A percentile compares a stretch with the other conserved stretches of the same genome.
Evolutionary conservation across 1,139 yeast species (phyloP).

Genomic region (Kluyveromyces sp.): DNA sequence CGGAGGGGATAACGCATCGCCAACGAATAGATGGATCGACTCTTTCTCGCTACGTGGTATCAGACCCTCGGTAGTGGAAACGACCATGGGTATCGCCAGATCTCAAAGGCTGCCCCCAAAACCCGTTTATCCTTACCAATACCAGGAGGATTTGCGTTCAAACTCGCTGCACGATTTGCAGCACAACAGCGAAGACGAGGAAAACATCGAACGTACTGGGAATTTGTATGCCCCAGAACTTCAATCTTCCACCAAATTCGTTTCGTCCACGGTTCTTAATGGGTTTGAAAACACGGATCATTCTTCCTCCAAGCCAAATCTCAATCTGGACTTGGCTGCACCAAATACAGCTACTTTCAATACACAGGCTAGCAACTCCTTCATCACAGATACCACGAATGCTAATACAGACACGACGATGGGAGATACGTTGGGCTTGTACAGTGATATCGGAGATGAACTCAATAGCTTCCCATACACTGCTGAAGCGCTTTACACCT

Average conservation of each 20-base stretch:
- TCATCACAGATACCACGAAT: slow-evolving; percentile 27
- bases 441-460: slow-evolving; percentile 31
- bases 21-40: slow-evolving; percentile 77
- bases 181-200: not conserved
- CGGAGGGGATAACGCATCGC: slow-evolving; percentile 74
- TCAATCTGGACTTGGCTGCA: not conserved
- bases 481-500: slow-evolving; percentile 80
- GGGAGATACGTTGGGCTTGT: slow-evolving; percentile 29
- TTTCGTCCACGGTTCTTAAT: slow-evolving; percentile 33
- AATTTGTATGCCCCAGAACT: slow-evolving; percentile 9
- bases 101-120: not conserved
- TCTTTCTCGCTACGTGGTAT: slow-evolving; percentile 50
- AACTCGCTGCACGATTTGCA: not conserved
- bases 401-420: slow-evolving; percentile 31
- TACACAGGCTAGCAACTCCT: slow-evolving; percentile 19
- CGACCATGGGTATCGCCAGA: slow-evolving; percentile 8
- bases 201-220: not conserved
- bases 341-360: slow-evolving; percentile 15
- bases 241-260: slow-evolving; percentile 21
- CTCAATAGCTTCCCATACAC: slow-evolving; percentile 62
- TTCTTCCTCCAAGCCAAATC: slow-evolving; percentile 9
- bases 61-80: slow-evolving; percentile 30
- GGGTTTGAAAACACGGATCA: slow-evolving; percentile 33
- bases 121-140: slow-evolving; percentile 3
- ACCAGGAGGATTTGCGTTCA: slow-evolving; percentile 3